Evolutionary conservation across 305 asterid genomes (phyloP).

Genomic region (Rubia tinctorum): DNA sequence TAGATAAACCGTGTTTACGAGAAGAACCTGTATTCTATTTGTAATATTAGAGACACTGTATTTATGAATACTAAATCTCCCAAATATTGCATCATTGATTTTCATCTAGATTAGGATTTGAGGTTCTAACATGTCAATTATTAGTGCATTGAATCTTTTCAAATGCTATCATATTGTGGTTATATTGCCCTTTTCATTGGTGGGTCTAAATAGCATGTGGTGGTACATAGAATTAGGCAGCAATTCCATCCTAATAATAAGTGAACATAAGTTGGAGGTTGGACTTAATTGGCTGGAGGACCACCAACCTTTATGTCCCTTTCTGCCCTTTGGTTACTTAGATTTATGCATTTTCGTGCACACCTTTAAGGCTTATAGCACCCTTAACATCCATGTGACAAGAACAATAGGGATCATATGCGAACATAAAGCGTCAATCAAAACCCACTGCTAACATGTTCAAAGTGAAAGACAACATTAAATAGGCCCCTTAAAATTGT

Average conservation of each 20-base stretch:
- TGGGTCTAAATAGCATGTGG: constrained; percentile 1
- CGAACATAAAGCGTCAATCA: not conserved
- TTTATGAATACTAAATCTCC: too few species aligned
- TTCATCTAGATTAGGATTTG: too few species aligned
- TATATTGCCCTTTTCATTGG: not conserved
- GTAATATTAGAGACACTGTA: too few species aligned
- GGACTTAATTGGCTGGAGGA: not conserved
- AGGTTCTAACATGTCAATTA: too few species aligned
- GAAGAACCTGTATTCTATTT: too few species aligned
- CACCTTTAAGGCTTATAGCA: not conserved
- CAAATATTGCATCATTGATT: too few species aligned
- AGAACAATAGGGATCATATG: not conserved
- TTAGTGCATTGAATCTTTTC: not conserved
- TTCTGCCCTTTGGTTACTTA: not conserved
- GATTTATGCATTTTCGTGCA: not conserved
- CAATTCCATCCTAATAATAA: not conserved
- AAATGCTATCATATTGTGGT: not conserved
- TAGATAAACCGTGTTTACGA: too few species aligned
- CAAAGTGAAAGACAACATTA: not conserved
- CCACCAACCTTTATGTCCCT: not conserved
- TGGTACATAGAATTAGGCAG: not conserved
- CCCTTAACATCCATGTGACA: not conserved
- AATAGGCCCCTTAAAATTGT: not conserved
- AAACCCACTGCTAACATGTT: not conserved
- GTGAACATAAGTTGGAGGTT: not conserved